phyloP scores from a whole-genome alignment of 768 basidiomycete genomes.

The Lyophyllum atratum region DNA sequence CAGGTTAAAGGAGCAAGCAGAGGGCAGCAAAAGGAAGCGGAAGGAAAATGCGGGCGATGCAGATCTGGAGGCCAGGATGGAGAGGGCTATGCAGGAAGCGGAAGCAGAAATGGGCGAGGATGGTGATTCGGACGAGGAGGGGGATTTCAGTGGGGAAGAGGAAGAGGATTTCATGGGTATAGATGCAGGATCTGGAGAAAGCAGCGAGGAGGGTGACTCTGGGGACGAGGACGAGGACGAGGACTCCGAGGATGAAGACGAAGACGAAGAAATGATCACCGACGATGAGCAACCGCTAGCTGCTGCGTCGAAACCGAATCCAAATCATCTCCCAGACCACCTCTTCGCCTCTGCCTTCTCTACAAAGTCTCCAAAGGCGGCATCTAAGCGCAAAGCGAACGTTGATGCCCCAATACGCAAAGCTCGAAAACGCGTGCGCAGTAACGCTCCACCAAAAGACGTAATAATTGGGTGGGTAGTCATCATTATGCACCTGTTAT shows the following conservation, averaged over 20 bases:
- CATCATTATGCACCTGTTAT: background rate
- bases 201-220: constrained; percentile 17
- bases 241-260: constrained; percentile 25
- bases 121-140: constrained; percentile 25
- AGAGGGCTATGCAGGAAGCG: constrained; percentile 21
- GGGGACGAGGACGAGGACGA: constrained; percentile 20
- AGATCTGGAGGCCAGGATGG: constrained; percentile 13
- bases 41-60: constrained; percentile 6
- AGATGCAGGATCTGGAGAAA: constrained; percentile 21
- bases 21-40: constrained; percentile 15
- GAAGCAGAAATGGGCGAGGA: constrained; percentile 25
- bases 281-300: constrained; percentile 21
- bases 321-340: constrained; percentile 65
- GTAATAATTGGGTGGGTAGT: constrained; percentile 53
- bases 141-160: constrained; percentile 23
- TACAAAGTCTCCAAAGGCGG: constrained; percentile 25
- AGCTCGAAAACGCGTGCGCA: constrained; percentile 31
- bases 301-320: constrained; percentile 25
- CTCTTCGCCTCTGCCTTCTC: constrained; percentile 61
- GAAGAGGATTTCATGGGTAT: constrained; percentile 25
- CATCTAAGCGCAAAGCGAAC: constrained; percentile 22
- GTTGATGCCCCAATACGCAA: constrained; percentile 25
- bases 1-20: constrained; percentile 20
- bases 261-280: constrained; percentile 23
- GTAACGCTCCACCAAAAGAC: constrained; percentile 43